Evolutionary conservation across 2,329 filamentous ascomycete species (phyloP), one percentile per base, ranked within the genome.

Genomic region (Taxawa tesnikishii): DNA sequence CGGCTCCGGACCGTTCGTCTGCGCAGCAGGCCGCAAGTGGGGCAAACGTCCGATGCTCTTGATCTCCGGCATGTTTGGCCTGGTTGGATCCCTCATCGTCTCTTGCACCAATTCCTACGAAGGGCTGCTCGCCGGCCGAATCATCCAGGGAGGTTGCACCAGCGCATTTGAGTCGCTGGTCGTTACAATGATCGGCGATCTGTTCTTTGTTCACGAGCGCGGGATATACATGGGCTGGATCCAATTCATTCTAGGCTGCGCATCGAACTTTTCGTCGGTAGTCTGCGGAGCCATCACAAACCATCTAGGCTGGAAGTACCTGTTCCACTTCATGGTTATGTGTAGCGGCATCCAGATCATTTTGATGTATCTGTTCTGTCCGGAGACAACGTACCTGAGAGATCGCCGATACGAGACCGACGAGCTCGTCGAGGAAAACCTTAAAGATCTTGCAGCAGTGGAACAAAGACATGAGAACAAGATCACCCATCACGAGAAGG

Each of bases 301-400:
- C 3, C 50, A 53, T 12, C 47, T 56, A 5, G 53, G 54, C 16
- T 56, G 53, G 54, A 44, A 43, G 26, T 56, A 54, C 36, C 58
- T 65, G 1, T 62, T 67, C 40, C 55, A 63, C 23, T 62, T 65
- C 37, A 60, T 65, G 16, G 58, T 58, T 30, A 60, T 64, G 19
- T 55, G 66, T 37, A 58, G 62, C 11, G 63, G 59, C 2, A 38
- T 61, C 3, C 49, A 67, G 30, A 48, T 60, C 12, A 40, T 65
- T 10, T 45, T 62, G 3, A 56, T 67, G 12, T 47, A 65, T 33
- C 51, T 69, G 28, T 61, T 68, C 34, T 64, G 68, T 3, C 65
- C 65, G 0, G 66, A 70, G 42, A 69, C 67, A 11, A 58, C 59
- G 1, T 70, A 65, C 47, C 53, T 51, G 33, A 52, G 65, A 34